These are phyloP conservation scores for Raddia distichophylla DNA, from an alignment of 176 grass and related monocot genomes.

Conservation along the genomic window DNA sequence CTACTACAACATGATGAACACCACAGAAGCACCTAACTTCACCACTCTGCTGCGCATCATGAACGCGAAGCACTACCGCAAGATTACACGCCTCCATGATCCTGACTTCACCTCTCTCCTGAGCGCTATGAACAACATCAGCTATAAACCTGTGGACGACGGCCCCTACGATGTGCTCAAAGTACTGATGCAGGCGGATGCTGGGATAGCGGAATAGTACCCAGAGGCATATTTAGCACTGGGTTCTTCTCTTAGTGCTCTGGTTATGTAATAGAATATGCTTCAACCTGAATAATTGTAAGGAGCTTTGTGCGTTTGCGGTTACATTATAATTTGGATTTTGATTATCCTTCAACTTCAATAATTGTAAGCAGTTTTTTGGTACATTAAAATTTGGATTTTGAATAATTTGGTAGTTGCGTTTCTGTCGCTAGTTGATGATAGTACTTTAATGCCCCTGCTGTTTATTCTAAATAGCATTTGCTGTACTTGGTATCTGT, in stretches of 20 bases:
- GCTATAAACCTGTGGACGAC: not conserved
- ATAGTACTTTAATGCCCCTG: too few species aligned
- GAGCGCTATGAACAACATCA: constrained; percentile 37
- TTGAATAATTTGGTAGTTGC: not conserved
- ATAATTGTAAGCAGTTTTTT: not conserved
- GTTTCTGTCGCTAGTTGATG: not conserved
- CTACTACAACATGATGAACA: constrained; percentile 13
- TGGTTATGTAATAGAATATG: not conserved
- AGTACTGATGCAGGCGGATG: constrained; percentile 34
- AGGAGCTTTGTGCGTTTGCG: not conserved
- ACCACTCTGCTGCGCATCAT: constrained; percentile 23
- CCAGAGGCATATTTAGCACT: too few species aligned
- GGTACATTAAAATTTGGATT: not conserved
- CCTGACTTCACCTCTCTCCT: constrained; percentile 47
- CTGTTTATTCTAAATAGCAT: too few species aligned
- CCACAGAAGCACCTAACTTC: not conserved
- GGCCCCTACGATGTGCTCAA: constrained; percentile 54
- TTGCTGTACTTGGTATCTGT: not conserved
- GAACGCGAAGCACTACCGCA: constrained; percentile 29
- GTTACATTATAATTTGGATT: not conserved
- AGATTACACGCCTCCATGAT: constrained; percentile 38
- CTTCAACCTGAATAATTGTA: not conserved
- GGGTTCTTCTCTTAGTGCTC: too few species aligned
- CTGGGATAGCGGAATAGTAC: not conserved
- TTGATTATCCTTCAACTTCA: not conserved